phyloP scores from a whole-genome alignment of 164 flowering plant species.

The Warburgia ugandensis region DNA sequence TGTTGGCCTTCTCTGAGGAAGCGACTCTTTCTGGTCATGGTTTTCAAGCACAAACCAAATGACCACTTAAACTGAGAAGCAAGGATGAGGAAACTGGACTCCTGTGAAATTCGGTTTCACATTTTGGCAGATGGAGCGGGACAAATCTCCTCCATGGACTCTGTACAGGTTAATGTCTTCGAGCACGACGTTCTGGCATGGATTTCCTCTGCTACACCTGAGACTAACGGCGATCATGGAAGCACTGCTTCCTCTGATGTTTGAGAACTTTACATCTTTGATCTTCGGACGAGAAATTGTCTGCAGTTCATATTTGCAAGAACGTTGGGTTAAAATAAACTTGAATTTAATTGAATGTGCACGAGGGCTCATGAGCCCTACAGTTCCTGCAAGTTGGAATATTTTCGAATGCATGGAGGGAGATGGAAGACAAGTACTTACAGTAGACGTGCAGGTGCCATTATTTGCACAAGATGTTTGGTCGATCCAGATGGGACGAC shows the following conservation, averaged over 20 bases:
- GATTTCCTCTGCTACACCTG: conserved; percentile 42
- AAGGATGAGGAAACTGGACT: conserved; percentile 51
- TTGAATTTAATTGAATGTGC: too few species aligned
- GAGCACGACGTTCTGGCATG: conserved; percentile 44
- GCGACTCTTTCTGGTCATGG: too few species aligned
- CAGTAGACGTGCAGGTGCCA: too few species aligned
- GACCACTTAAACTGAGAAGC: too few species aligned
- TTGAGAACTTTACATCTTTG: conserved; percentile 38
- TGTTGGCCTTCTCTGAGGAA: too few species aligned
- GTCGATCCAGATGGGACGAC: conserved; percentile 58
- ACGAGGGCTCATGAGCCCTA: too few species aligned
- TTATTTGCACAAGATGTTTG: conserved; percentile 18
- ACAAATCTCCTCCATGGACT: conserved; percentile 11
- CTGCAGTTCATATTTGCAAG: conserved; percentile 16
- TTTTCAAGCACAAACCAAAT: too few species aligned
- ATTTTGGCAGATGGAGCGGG: conserved; percentile 32
- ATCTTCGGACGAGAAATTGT: conserved; percentile 44
- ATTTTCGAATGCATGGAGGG: too few species aligned
- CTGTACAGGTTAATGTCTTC: conserved; percentile 36
- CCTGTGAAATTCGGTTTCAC: conserved; percentile 43
- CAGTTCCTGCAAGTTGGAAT: too few species aligned
- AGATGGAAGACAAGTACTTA: too few species aligned
- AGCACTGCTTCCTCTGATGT: conserved; percentile 55
- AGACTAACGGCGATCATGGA: conserved; percentile 43
- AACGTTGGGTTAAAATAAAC: too few species aligned